Conservation (phyloP, 371 early-diverging fungal species). For the Rhizomucor miehei region DNA sequence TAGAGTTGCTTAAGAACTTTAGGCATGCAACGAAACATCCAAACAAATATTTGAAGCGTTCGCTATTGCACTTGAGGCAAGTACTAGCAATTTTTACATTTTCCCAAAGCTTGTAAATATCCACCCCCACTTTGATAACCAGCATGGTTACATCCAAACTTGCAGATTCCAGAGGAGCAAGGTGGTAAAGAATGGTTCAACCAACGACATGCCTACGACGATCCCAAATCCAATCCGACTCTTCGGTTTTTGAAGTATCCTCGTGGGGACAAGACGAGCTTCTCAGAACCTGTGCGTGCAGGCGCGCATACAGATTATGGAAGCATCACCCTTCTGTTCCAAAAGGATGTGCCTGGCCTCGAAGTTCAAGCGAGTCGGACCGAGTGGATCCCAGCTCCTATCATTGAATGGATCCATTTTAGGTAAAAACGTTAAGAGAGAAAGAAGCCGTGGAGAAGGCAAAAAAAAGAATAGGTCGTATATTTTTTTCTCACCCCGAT, state of each 20-base stretch:
- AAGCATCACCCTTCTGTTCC: constrained; percentile 68
- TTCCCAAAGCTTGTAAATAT: no score
- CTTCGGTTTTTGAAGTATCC: constrained; percentile 67
- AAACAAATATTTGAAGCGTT: constrained; percentile 53
- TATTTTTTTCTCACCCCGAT: no score
- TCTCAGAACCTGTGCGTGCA: constrained; percentile 52
- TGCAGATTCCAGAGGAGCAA: constrained; percentile 51
- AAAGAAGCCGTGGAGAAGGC: no score
- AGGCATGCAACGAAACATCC: constrained; percentile 50
- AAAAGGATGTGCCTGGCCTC: constrained; percentile 68
- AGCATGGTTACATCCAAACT: no score
- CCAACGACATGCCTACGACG: constrained; percentile 45
- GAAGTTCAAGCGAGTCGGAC: constrained; percentile 51
- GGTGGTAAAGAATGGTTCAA: constrained; percentile 59
- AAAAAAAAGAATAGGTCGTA: no score
- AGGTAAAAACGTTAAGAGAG: no score
- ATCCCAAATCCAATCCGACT: constrained; percentile 40
- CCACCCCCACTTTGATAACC: no score
- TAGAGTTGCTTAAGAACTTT: no score
- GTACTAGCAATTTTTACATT: no score
- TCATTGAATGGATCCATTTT: constrained; percentile 53
- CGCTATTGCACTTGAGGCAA: constrained; percentile 57
- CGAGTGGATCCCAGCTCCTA: constrained; percentile 64
- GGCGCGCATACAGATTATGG: constrained; percentile 74
- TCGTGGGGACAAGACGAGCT: constrained; percentile 25